Evolutionary conservation across 169 alveolate genomes (phyloP).

Genomic region (Perkinsus marinus): DNA sequence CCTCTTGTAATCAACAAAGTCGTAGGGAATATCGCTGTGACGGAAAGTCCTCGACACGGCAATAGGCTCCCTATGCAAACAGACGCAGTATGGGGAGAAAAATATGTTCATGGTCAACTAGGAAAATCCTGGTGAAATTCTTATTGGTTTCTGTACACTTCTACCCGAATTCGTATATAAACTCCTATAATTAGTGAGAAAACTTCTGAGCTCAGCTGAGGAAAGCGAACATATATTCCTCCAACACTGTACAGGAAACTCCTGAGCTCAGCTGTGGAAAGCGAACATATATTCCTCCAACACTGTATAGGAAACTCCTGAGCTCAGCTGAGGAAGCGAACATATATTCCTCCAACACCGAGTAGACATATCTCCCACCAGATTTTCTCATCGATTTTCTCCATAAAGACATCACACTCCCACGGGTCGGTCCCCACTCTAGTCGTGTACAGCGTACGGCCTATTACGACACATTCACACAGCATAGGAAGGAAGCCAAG

Average conservation of each 20-base stretch:
- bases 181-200: too few relatives aligned
- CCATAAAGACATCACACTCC: slow-evolving; percentile 51
- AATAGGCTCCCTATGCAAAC: neutral
- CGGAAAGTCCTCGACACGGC: slow-evolving; percentile 37
- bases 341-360: too few relatives aligned
- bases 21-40: slow-evolving; percentile 38
- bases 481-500: neutral
- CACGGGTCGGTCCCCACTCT: slow-evolving; percentile 51
- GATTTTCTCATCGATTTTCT: slow-evolving; percentile 34
- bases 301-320: too few relatives aligned
- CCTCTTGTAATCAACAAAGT: slow-evolving; percentile 35
- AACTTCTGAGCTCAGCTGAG: too few relatives aligned
- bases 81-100: neutral
- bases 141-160: too few relatives aligned
- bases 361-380: slow-evolving; percentile 21
- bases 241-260: too few relatives aligned
- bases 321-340: too few relatives aligned
- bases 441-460: slow-evolving; percentile 57
- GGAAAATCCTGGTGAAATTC: too few relatives aligned
- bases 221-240: too few relatives aligned
- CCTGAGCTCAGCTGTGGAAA: too few relatives aligned
- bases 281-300: too few relatives aligned
- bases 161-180: too few relatives aligned
- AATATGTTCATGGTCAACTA: neutral
- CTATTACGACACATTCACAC: neutral